Percentiles rank a stretch among this genome's conserved stretches.
These are phyloP conservation scores for Perkinsus olseni DNA, from an alignment of 169 alveolate species.

Conservation along the genomic window DNA sequence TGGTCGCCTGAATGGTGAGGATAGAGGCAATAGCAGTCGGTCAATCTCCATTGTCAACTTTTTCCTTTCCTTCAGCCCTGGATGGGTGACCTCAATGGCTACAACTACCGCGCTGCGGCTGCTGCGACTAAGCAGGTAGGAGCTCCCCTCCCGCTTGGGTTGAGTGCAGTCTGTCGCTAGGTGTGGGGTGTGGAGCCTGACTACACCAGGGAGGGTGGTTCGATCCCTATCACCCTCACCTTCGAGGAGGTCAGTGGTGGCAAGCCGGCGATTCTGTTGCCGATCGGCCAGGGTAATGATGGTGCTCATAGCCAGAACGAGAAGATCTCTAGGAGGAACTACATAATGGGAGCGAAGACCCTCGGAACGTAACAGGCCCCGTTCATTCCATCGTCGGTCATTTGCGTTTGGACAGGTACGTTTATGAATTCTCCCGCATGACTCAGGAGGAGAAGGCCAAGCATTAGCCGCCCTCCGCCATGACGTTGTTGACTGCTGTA, in stretches of 20 bases:
- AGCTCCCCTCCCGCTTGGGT: background rate
- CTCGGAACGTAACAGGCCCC: background rate
- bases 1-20: too few relatives aligned
- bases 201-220: background rate
- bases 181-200: slow-evolving; percentile 8
- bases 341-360: background rate
- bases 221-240: slow-evolving; percentile 2
- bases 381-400: too few relatives aligned
- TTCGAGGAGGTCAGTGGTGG: background rate
- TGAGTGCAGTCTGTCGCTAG: background rate
- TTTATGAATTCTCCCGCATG: background rate
- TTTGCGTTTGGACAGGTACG: background rate
- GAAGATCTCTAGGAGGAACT: background rate
- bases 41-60: background rate
- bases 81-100: background rate
- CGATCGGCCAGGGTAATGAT: background rate
- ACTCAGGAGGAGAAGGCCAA: background rate
- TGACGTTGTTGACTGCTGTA: background rate
- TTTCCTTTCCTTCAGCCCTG: background rate
- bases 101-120: background rate
- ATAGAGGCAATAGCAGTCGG: background rate
- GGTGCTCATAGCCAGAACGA: slow-evolving; percentile 6
- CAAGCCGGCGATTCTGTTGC: background rate
- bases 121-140: background rate
- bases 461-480: background rate